These are phyloP conservation scores for Fusarium secorum DNA, from an alignment of 2,329 filamentous ascomycete species.

Conservation along the genomic window DNA sequence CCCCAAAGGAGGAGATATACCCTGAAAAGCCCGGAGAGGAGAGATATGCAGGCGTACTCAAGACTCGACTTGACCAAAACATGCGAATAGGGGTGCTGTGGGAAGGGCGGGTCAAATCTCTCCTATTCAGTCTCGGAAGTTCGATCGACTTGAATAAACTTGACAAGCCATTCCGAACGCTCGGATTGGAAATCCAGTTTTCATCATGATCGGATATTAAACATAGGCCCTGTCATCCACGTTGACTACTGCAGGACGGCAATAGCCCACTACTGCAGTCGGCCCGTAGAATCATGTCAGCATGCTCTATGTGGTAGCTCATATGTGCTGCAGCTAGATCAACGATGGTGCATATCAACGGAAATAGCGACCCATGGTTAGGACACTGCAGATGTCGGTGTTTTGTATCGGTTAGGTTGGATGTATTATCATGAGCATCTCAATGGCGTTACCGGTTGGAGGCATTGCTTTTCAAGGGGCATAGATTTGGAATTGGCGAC, in stretches of 20 bases:
- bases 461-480: neutral
- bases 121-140: constrained; percentile 90
- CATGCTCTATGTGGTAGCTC: constrained; percentile 11
- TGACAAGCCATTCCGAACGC: constrained; percentile 78
- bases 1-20: constrained; percentile 18
- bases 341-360: constrained; percentile 3
- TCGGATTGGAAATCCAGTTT: constrained; percentile 84
- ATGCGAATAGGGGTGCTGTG: constrained; percentile 86
- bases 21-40: constrained; percentile 56
- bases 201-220: constrained; percentile 66
- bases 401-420: constrained; percentile 7
- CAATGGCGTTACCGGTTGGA: constrained; percentile 23
- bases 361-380: constrained; percentile 3
- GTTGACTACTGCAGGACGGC: neutral
- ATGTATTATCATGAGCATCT: constrained; percentile 21
- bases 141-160: constrained; percentile 80
- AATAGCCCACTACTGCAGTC: constrained; percentile 10
- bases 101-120: constrained; percentile 91
- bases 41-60: constrained; percentile 84
- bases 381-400: neutral
- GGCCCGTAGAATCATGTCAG: constrained; percentile 4
- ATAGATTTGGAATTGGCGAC: constrained; percentile 9
- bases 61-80: constrained; percentile 88
- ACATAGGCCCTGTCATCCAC: neutral
- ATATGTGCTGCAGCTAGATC: constrained; percentile 8